Percentiles rank a stretch among this genome's conserved stretches.
Conservation (phyloP, 305 asterid species). For the Solanum hybrid region DNA sequence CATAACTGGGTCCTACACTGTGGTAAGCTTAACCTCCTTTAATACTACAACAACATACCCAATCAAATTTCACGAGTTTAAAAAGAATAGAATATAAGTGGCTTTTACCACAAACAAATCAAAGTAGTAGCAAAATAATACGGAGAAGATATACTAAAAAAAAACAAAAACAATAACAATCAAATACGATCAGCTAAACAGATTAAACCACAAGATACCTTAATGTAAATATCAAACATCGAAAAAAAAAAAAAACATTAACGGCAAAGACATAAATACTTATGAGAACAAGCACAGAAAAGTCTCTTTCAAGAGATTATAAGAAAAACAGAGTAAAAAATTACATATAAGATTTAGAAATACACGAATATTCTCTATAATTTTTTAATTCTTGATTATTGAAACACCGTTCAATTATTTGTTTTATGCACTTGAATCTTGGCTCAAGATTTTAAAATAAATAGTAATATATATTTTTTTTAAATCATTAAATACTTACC, state of each 20-base stretch:
- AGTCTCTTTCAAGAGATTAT: background rate
- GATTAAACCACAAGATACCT: background rate
- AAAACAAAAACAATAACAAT: background rate
- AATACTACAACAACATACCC: too few species aligned
- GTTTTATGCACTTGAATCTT: background rate
- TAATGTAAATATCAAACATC: background rate
- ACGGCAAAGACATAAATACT: background rate
- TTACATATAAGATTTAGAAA: background rate
- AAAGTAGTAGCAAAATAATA: too few species aligned
- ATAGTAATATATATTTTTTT: background rate
- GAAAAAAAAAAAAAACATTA: background rate
- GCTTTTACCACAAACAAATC: too few species aligned
- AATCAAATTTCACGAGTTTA: background rate
- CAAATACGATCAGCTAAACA: background rate
- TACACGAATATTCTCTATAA: background rate
- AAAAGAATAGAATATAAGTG: too few species aligned
- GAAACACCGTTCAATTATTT: background rate
- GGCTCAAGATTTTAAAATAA: background rate
- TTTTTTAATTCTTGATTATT: background rate
- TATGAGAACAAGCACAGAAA: background rate
- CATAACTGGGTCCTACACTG: background rate
- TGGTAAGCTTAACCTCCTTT: background rate
- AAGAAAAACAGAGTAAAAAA: background rate
- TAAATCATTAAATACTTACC: slow-evolving; percentile 26
- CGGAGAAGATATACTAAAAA: too few species aligned